Evolutionary conservation across 2,329 filamentous ascomycete species (phyloP).

Genomic region (Curvularia eragrostidis): DNA sequence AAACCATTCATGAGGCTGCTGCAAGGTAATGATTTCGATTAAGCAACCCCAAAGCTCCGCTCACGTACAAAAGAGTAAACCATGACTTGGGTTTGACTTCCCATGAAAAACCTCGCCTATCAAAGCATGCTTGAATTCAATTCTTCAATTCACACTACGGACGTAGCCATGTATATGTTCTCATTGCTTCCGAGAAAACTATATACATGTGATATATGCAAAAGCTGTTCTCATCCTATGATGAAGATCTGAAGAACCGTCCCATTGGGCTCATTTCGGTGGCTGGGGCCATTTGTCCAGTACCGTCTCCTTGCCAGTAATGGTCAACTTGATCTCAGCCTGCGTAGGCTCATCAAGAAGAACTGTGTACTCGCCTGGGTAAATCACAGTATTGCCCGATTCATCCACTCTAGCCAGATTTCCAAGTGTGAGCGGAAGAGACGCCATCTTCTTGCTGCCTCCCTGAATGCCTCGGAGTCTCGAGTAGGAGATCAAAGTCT

Average conservation of each 20-base stretch:
- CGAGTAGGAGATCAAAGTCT: constrained; percentile 60
- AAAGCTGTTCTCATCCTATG: background rate
- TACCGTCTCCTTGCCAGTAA: constrained; percentile 54
- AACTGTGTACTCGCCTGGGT: constrained; percentile 58
- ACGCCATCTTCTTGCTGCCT: constrained; percentile 40
- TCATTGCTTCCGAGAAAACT: background rate
- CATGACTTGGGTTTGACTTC: too few species aligned
- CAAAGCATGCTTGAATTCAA: background rate
- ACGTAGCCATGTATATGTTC: background rate
- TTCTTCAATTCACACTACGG: background rate
- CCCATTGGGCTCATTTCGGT: background rate
- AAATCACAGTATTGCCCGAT: constrained; percentile 59
- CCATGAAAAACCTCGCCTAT: too few species aligned
- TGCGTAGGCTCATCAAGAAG: constrained; percentile 41
- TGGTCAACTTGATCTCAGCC: constrained; percentile 53
- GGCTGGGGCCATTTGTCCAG: constrained; percentile 50
- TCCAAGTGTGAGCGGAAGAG: constrained; percentile 57
- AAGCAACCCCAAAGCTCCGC: background rate
- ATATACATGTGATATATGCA: background rate
- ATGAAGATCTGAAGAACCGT: background rate
- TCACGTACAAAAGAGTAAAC: background rate
- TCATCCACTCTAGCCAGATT: constrained; percentile 59
- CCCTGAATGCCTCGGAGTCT: constrained; percentile 53
- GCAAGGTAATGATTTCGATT: background rate
- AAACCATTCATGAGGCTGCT: background rate